Evolutionary conservation across 2,329 filamentous ascomycete species (phyloP).

Genomic region (Paracamarosporium sp.): DNA sequence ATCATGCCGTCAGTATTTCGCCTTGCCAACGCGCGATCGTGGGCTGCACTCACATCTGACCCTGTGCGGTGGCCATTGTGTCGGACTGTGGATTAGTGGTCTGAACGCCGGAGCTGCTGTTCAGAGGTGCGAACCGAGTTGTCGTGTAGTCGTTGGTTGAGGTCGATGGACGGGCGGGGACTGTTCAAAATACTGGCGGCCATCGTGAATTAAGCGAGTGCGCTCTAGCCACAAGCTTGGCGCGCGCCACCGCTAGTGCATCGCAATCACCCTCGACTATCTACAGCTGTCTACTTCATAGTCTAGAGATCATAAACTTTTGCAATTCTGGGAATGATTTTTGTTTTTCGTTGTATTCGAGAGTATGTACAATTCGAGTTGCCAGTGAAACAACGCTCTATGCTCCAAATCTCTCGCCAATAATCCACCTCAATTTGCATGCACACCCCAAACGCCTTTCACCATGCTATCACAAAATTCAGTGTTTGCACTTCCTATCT

Average conservation of each 20-base stretch:
- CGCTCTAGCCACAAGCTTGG: constrained; percentile 14
- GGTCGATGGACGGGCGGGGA: constrained; percentile 18
- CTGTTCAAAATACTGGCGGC: constrained; percentile 12
- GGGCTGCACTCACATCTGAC: constrained; percentile 47
- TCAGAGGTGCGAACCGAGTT: constrained; percentile 42
- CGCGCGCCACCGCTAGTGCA: constrained; percentile 4
- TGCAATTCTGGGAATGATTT: not conserved
- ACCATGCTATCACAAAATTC: constrained; percentile 1
- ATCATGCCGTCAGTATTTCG: constrained; percentile 37
- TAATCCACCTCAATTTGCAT: too few species aligned
- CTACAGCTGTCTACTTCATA: not conserved
- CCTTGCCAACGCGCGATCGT: not conserved
- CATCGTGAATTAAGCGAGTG: constrained; percentile 21
- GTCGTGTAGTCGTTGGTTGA: constrained; percentile 34
- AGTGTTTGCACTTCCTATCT: constrained; percentile 9
- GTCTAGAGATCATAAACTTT: not conserved
- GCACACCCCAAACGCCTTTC: constrained; percentile 7
- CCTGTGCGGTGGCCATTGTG: constrained; percentile 51
- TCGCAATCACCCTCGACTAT: not conserved
- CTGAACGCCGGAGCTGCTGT: constrained; percentile 43
- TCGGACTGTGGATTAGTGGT: constrained; percentile 41
- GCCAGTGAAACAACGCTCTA: not conserved
- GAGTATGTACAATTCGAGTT: not conserved
- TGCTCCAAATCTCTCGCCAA: not conserved
- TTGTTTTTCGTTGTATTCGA: too few species aligned